A percentile compares a stretch with the other conserved stretches of the same genome.
Evolutionary conservation across 805 yeast species (phyloP).

Genomic region (Pichia thaimueangensis): DNA sequence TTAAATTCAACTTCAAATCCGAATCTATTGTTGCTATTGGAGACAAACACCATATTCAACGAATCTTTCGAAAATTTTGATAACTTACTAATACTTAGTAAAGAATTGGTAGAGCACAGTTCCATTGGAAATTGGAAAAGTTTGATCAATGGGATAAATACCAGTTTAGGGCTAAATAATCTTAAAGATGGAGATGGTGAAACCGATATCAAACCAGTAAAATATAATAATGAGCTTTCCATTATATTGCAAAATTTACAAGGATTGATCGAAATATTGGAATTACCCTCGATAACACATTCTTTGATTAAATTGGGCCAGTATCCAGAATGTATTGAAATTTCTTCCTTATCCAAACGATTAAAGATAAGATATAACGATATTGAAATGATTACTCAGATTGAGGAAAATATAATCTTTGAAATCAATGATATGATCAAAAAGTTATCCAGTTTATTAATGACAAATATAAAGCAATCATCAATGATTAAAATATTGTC

Average conservation of each 20-base stretch:
- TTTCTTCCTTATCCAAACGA: constrained; percentile 67
- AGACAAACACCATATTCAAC: constrained; percentile 9
- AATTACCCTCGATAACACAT: constrained; percentile 73
- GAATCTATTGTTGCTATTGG: constrained; percentile 40
- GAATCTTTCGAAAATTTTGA: constrained; percentile 7
- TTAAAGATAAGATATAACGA: constrained; percentile 64
- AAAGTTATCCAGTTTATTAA: constrained; percentile 60
- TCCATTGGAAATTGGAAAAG: neutral
- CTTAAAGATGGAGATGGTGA: neutral
- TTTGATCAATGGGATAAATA: neutral
- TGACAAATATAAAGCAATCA: constrained; percentile 75
- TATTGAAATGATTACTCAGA: constrained; percentile 42
- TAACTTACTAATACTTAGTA: neutral
- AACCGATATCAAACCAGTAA: neutral
- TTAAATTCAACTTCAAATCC: neutral
- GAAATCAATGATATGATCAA: constrained; percentile 59
- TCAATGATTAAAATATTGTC: constrained; percentile 72
- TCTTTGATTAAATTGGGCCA: constrained; percentile 84
- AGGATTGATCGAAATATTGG: constrained; percentile 68
- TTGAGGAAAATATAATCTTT: constrained; percentile 43
- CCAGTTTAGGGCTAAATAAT: neutral
- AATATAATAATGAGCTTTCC: constrained; percentile 17
- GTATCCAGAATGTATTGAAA: constrained; percentile 84
- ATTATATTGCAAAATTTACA: constrained; percentile 56
- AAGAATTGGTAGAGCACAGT: neutral